Evolutionary conservation across 345 rosid genomes (phyloP).

Genomic region (Eucalyptus regnans): DNA sequence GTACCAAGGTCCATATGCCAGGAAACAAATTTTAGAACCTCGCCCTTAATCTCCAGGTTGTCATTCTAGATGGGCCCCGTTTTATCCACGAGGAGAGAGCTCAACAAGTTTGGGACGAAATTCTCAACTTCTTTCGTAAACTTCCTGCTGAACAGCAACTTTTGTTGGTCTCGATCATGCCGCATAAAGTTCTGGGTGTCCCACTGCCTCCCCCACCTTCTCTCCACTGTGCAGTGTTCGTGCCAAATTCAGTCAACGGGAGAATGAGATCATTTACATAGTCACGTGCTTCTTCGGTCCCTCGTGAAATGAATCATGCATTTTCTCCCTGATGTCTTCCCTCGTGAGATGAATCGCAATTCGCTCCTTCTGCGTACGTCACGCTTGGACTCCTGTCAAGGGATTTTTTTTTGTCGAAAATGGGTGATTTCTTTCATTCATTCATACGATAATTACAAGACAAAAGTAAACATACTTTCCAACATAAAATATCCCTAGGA

Average conservation of each 20-base stretch:
- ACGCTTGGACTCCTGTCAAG: too few species aligned
- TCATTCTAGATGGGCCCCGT: conserved; percentile 58
- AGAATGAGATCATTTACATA: not conserved
- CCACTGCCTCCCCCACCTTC: not conserved
- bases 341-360: not conserved
- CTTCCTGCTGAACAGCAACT: not conserved
- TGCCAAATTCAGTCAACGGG: not conserved
- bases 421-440: too few species aligned
- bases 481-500: too few species aligned
- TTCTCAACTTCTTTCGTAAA: conserved; percentile 11
- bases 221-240: not conserved
- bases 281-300: not conserved
- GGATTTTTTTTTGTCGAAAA: too few species aligned
- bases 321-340: not conserved
- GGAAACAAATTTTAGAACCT: not conserved
- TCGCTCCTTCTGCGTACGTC: too few species aligned
- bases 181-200: not conserved
- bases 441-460: too few species aligned
- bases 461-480: too few species aligned
- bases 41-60: conserved; percentile 57
- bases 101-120: conserved; percentile 43
- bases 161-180: not conserved
- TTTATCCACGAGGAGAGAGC: conserved; percentile 57
- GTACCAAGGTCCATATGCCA: too few species aligned
- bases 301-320: not conserved